Conservation (phyloP, 2,329 filamentous ascomycete species). For the Rhexocercosporidium sp. region DNA sequence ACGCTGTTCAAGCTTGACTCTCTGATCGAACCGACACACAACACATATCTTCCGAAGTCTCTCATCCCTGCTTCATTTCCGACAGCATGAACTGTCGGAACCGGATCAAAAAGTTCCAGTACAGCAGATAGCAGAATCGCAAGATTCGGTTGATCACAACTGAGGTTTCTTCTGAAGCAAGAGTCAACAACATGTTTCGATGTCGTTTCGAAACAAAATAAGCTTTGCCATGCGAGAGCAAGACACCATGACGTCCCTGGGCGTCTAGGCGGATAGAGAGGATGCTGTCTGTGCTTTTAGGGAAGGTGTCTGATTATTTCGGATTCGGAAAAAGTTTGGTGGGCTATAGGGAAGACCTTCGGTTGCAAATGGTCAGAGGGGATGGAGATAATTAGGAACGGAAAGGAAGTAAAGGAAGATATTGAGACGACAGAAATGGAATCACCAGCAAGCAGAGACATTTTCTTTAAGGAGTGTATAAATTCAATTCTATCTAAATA, state of each 20-base stretch:
- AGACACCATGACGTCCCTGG: not conserved
- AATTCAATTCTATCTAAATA: conserved; percentile 25
- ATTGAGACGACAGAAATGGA: too few relatives aligned
- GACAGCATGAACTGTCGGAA: too few relatives aligned
- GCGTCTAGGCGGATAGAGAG: not conserved
- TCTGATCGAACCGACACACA: too few relatives aligned
- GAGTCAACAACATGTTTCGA: not conserved
- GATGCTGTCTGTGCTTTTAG: not conserved
- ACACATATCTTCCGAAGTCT: too few relatives aligned
- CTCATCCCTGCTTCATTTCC: too few relatives aligned
- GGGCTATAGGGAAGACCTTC: not conserved
- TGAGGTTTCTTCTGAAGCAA: not conserved
- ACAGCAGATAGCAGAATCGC: too few relatives aligned
- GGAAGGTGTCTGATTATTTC: not conserved
- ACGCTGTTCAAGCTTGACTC: too few relatives aligned
- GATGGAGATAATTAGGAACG: too few relatives aligned
- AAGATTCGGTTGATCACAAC: too few relatives aligned
- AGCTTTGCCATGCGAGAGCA: not conserved
- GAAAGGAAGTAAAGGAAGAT: not conserved
- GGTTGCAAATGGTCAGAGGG: too few relatives aligned
- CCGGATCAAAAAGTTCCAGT: too few relatives aligned
- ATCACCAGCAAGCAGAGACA: not conserved
- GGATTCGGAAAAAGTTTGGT: not conserved
- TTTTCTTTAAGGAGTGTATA: conserved; percentile 30
- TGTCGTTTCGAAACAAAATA: not conserved